A percentile compares a stretch with the other conserved stretches of the same genome.
Evolutionary conservation across 371 early-diverging fungal genomes (phyloP).

Genomic region (Mucor mucedo): DNA sequence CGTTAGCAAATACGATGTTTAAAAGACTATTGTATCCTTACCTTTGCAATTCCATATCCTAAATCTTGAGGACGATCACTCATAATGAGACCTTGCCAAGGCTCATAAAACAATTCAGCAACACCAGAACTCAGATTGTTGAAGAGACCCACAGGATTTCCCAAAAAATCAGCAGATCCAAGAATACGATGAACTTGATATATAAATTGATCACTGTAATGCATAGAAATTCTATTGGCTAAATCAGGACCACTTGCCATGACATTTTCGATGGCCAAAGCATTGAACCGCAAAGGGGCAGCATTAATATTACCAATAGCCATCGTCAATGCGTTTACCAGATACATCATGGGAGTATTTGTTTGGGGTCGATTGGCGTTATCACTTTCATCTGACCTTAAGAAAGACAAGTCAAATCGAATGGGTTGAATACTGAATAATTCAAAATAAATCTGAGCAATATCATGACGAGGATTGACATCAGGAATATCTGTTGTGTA

Average conservation of each 20-base stretch:
- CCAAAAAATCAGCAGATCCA: constrained; percentile 96
- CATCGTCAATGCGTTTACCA: constrained; percentile 93
- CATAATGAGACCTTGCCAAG: constrained; percentile 95
- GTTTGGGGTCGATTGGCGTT: constrained; percentile 33
- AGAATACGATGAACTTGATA: constrained; percentile 92
- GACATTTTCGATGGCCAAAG: constrained; percentile 89
- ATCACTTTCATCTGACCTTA: constrained; percentile 80
- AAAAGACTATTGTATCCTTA: constrained; percentile 19
- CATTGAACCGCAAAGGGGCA: constrained; percentile 91
- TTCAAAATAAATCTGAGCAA: constrained; percentile 90
- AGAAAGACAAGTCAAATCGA: constrained; percentile 92
- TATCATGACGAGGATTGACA: constrained; percentile 67
- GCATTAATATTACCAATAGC: constrained; percentile 95
- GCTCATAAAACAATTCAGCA: constrained; percentile 96
- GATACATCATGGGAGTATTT: constrained; percentile 28
- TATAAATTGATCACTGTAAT: constrained; percentile 90
- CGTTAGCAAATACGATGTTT: no score
- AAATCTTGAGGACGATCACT: constrained; percentile 95
- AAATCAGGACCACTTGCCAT: constrained; percentile 80
- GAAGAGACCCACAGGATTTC: constrained; percentile 98
- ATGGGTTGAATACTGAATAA: constrained; percentile 93
- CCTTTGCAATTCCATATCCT: constrained; percentile 92
- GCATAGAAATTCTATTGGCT: constrained; percentile 76
- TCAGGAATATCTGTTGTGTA: constrained; percentile 75
- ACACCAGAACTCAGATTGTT: constrained; percentile 95